These are phyloP conservation scores for Pyrenochaeta sp. DNA, from an alignment of 2,329 filamentous ascomycete species.

Conservation along the genomic window DNA sequence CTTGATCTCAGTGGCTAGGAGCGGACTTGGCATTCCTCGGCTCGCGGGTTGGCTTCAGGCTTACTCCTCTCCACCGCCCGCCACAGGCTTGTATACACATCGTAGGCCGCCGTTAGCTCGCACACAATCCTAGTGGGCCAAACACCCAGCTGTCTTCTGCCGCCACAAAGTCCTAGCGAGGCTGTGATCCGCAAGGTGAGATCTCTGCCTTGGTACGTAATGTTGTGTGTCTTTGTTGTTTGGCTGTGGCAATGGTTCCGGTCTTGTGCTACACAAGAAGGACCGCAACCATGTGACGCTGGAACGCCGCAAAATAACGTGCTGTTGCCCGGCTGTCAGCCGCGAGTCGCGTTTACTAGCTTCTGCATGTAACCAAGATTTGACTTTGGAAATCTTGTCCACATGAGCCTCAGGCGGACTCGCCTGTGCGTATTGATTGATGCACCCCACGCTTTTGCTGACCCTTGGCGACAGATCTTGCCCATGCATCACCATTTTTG, in stretches of 20 bases:
- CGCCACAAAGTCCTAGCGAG: neutral
- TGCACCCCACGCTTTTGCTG: constrained; percentile 18
- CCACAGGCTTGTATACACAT: constrained; percentile 38
- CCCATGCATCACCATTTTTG: neutral
- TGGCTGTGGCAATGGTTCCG: neutral
- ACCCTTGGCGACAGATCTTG: constrained; percentile 13
- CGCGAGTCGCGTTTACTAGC: constrained; percentile 8
- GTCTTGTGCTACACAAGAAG: neutral
- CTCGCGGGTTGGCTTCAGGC: constrained; percentile 29
- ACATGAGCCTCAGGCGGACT: constrained; percentile 14
- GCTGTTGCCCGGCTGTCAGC: constrained; percentile 11
- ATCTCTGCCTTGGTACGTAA: constrained; percentile 16
- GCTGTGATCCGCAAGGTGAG: constrained; percentile 1
- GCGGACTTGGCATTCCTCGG: constrained; percentile 42
- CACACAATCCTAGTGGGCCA: neutral
- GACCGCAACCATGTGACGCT: constrained; percentile 16
- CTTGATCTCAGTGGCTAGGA: constrained; percentile 15
- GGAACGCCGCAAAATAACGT: constrained; percentile 20
- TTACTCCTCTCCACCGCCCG: constrained; percentile 25
- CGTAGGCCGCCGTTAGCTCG: constrained; percentile 15
- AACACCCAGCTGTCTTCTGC: neutral
- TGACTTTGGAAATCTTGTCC: constrained; percentile 12
- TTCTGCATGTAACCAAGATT: constrained; percentile 13
- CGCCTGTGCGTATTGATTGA: constrained; percentile 6
- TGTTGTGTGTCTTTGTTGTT: constrained; percentile 8